Base-by-base conservation (phyloP, 2,329 filamentous ascomycete species). In the Trichophyton mentagrophytes region DNA sequence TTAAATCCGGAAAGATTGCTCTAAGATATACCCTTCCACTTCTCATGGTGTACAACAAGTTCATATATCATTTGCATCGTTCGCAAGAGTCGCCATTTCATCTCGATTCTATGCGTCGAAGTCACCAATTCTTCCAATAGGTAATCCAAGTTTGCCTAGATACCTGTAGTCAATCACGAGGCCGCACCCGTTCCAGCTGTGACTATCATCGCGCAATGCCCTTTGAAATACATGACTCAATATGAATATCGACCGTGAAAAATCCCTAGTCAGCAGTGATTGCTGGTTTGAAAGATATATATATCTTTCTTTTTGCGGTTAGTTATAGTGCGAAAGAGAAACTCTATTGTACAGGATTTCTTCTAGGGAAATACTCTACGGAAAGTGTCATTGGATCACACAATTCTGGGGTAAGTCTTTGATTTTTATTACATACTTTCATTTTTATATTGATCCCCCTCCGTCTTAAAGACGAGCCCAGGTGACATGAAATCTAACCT, bases 1-100 rank as follows among this genome's bases (percentile, higher is more conserved):
- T 55, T 55, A 55, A 55, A 8, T 55, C 51, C 51, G 51, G 51
- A 55, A 38, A 55, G 51, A 55, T 55, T 55, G 51, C 27, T 36
- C 51, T 4, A 17, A 27, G 51, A 55, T 55, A 27, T 27, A 55
- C 51, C 51, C 8, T 13, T 36, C 33, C 7, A 1, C 51, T 55
- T 33, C n/a, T 55, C 51, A 36, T 8, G n/a, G 51, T 55, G 51
- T 55, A 55, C 27, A 55, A 36, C 7, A n/a, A 55, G n/a, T n/a
- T 7, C 51, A 55, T 55, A 55, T 55, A 55, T 33, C 27, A 55
- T 36, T 36, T 55, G 15, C 15, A 36, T 36, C 20, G 13, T 33
- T 55, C 51, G 27, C 51, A 17, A 33, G 30, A 36, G 51, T 17
- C 13, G 51, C 13, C 15, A 4, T 55, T 25, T 27, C 46, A 27